Evolutionary conservation across 768 basidiomycete genomes (phyloP).

Genomic region (Boletellus emodensis): DNA sequence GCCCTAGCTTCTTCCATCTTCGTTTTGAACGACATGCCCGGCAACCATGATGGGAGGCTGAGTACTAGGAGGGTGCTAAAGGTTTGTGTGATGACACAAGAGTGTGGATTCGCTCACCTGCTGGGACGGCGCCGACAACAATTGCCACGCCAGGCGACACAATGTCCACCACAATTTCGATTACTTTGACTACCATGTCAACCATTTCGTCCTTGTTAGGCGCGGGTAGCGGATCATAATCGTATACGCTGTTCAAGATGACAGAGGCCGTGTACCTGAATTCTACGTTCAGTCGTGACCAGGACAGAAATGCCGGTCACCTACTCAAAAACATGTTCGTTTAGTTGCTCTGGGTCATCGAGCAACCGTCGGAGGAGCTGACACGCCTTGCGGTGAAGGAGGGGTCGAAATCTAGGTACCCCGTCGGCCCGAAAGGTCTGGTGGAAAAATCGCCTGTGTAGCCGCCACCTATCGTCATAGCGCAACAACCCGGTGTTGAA

Average conservation of each 20-base stretch:
- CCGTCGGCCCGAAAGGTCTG: conserved; percentile 11
- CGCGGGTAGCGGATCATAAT: conserved; percentile 13
- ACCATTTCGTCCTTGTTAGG: conserved; percentile 4
- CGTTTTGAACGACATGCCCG: conserved; percentile 13
- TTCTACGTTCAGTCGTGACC: not conserved
- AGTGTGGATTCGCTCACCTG: not conserved
- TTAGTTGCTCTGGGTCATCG: conserved; percentile 29
- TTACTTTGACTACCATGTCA: not conserved
- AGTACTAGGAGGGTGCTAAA: not conserved
- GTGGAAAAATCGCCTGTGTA: conserved; percentile 21
- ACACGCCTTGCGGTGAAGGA: conserved; percentile 28
- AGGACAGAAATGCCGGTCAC: not conserved
- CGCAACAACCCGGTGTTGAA: conserved; percentile 11
- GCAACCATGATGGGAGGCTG: conserved; percentile 11
- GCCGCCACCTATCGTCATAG: conserved; percentile 24
- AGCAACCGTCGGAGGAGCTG: conserved; percentile 31
- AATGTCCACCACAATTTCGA: not conserved
- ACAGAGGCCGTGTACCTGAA: conserved; percentile 12
- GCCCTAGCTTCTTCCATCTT: not conserved
- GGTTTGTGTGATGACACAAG: not conserved
- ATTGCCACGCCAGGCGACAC: not conserved
- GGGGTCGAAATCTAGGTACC: conserved; percentile 21
- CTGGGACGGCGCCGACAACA: conserved; percentile 1
- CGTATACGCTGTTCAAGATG: conserved; percentile 12
- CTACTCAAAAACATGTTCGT: conserved; percentile 34